Percentiles rank a stretch among this genome's conserved stretches.
Conservation (phyloP, 2,329 filamentous ascomycete genomes). For the Claviceps purpurea region DNA sequence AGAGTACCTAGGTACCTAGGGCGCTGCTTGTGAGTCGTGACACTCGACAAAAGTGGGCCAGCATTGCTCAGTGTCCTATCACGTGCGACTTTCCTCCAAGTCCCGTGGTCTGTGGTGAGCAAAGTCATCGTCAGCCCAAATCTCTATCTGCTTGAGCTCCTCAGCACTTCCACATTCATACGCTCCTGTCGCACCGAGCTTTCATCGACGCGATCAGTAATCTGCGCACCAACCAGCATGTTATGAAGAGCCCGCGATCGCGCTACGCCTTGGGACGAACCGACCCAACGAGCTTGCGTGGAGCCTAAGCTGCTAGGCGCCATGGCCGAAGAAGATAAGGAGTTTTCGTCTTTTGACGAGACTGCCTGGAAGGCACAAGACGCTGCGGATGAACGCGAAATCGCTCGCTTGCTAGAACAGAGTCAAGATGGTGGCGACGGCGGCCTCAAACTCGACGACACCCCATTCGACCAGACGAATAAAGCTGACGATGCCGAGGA, state of each 20-base stretch:
- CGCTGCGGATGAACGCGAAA: conserved; percentile 34
- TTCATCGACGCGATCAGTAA: background rate
- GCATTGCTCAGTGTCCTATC: too few relatives aligned
- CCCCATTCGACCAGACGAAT: conserved; percentile 48
- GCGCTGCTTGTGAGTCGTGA: too few relatives aligned
- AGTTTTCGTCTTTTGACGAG: conserved; percentile 23
- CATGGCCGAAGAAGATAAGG: conserved; percentile 21
- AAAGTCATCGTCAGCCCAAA: too few relatives aligned
- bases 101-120: too few relatives aligned
- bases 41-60: too few relatives aligned
- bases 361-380: conserved; percentile 28
- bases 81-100: too few relatives aligned
- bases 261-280: conserved; percentile 13
- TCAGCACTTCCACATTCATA: background rate
- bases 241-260: conserved; percentile 10
- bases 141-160: too few relatives aligned
- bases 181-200: background rate
- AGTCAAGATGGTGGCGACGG: conserved; percentile 25
- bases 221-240: conserved; percentile 12
- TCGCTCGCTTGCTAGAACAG: conserved; percentile 30
- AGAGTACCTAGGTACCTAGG: too few relatives aligned
- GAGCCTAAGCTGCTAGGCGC: conserved; percentile 7
- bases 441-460: conserved; percentile 29
- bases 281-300: conserved; percentile 8
- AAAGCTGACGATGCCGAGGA: conserved; percentile 91